Conservation (phyloP, 331 rosid species). For the Malus hybrid region DNA sequence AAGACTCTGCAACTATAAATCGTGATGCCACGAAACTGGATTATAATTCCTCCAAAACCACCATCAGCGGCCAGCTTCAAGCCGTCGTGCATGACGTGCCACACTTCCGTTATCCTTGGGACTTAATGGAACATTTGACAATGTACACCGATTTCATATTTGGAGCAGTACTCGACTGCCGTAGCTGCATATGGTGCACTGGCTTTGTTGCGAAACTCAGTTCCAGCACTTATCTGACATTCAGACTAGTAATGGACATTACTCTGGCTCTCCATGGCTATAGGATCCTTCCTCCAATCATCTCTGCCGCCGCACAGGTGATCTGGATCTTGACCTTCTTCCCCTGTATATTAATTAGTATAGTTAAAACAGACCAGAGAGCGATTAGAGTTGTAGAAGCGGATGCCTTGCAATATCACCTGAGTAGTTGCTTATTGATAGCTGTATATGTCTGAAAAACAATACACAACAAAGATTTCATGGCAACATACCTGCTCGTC, state of each 20-base stretch:
- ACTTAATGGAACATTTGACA: neutral
- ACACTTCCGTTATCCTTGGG: neutral
- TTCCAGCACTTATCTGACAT: neutral
- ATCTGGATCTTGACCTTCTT: slow-evolving; percentile 78
- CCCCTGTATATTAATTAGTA: slow-evolving; percentile 49
- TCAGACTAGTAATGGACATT: neutral
- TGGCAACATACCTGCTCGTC: slow-evolving; percentile 66
- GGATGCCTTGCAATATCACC: slow-evolving; percentile 56
- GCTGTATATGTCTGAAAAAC: slow-evolving; percentile 60
- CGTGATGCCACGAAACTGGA: neutral
- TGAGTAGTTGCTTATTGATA: slow-evolving; percentile 56
- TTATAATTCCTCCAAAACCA: neutral
- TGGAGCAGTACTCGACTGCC: neutral
- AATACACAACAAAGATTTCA: slow-evolving; percentile 42
- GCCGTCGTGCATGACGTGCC: neutral
- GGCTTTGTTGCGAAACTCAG: neutral
- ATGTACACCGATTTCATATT: neutral
- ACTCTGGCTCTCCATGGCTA: neutral
- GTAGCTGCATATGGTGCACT: neutral
- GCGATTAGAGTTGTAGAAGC: slow-evolving; percentile 15
- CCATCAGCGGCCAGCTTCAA: neutral
- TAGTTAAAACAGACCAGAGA: slow-evolving; percentile 24
- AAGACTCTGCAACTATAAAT: neutral
- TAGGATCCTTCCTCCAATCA: slow-evolving; percentile 27
- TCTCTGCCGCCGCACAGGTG: slow-evolving; percentile 73